Conservation (phyloP, 306 rosid genomes). For the Cucurbita moschata region DNA sequence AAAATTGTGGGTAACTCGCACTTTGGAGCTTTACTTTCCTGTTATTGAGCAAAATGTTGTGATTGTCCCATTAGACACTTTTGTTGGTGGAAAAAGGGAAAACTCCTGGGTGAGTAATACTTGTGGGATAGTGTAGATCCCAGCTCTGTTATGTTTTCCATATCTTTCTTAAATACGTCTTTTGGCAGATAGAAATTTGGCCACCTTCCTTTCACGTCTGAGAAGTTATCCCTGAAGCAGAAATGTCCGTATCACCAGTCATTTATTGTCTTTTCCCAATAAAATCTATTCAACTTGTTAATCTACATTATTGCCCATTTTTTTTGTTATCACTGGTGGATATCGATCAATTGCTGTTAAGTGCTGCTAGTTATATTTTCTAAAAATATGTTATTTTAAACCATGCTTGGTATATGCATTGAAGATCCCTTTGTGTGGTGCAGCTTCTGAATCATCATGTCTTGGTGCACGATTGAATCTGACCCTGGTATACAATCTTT, state of each 20-base stretch:
- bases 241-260: background rate
- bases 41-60: background rate
- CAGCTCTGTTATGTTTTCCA: background rate
- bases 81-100: background rate
- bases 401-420: background rate
- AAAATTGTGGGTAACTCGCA: no score
- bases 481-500: constrained; percentile 62
- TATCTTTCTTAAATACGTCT: background rate
- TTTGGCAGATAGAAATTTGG: background rate
- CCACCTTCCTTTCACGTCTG: background rate
- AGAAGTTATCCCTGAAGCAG: background rate
- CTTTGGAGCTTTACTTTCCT: no score
- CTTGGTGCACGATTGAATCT: constrained; percentile 99
- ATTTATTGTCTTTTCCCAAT: background rate
- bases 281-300: background rate
- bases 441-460: constrained; percentile 53
- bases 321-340: background rate
- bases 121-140: background rate
- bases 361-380: background rate
- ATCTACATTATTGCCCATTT: background rate
- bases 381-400: background rate
- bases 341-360: background rate
- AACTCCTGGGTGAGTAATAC: background rate
- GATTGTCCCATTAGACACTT: background rate
- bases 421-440: background rate